Base-by-base conservation (phyloP, 2,329 filamentous ascomycete species). In the Colletotrichum eleusines region DNA sequence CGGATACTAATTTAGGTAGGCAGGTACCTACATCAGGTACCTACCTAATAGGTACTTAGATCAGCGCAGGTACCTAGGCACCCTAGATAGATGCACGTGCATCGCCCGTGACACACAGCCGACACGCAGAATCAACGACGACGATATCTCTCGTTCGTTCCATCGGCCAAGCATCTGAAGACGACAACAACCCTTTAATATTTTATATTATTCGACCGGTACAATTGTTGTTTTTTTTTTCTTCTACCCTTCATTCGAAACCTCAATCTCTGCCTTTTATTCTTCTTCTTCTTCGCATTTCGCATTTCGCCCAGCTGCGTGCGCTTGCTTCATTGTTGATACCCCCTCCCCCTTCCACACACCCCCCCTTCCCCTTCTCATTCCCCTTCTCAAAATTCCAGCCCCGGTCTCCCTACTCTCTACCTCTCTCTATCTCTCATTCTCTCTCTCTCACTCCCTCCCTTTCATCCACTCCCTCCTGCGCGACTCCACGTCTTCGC, bases 301-400 rank as follows among this genome's bases (percentile, higher is more conserved):
- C 63, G 31, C 55, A 42, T 60, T 53, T 55, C 58, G 55, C 48
- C 55, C 28, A 54, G 38, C 53, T 69, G 44, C 42, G 18, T 70
- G 31, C 44, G 23, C 31, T 70, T 58, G 23, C 31, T 70, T 58
- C 18, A 67, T 70, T 67, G 68, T 70, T 70, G 68, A 70, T 70
- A 70, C 68, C 68, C 68, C 63, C 28, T 48, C 28, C 46, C 35
- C 46, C 26, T 48, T 55, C 33, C 54, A n/a, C n/a, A n/a, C n/a
- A n/a, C n/a, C n/a, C n/a, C n/a, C n/a, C n/a, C n/a, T n/a, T n/a
- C n/a, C n/a, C n/a, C 28, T 48, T 35, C 46, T 42, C 46, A 33
- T 48, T 55, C 33, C 54, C 54, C n/a, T 38, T 59, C 26, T 35
- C 33, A 26, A n/a, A 42, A 42, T 59, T 38, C 23, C 42, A 42